Evolutionary conservation across 345 rosid genomes (phyloP).

Genomic region (Limnanthes douglasii): DNA sequence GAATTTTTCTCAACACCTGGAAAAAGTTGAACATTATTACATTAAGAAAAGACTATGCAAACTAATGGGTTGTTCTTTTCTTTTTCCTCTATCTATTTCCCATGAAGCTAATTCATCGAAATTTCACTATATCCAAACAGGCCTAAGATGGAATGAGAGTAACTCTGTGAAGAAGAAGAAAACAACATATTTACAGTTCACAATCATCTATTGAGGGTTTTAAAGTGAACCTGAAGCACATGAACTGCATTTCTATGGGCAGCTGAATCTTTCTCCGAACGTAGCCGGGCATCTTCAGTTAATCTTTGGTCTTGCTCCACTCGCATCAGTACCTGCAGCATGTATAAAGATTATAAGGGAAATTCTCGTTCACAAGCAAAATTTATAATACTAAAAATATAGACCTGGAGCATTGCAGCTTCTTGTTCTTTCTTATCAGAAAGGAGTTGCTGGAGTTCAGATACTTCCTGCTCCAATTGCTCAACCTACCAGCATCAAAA

Average conservation of each 20-base stretch:
- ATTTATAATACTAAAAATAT: neutral
- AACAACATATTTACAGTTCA: neutral
- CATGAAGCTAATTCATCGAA: too few relatives aligned
- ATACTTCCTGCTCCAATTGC: constrained; percentile 52
- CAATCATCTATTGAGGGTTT: neutral
- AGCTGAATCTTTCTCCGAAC: constrained; percentile 69
- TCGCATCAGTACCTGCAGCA: constrained; percentile 57
- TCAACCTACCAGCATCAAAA: constrained; percentile 38
- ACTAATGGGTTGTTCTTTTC: too few relatives aligned
- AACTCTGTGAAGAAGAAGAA: constrained; percentile 1
- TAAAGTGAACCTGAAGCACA: constrained; percentile 47
- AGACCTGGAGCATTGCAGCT: constrained; percentile 71
- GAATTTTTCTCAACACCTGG: too few relatives aligned
- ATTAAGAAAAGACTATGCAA: too few relatives aligned
- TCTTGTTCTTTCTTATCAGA: constrained; percentile 83
- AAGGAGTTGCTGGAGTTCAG: constrained; percentile 39
- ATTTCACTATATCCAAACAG: too few relatives aligned
- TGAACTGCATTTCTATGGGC: constrained; percentile 47
- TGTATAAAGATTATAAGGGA: neutral
- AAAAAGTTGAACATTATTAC: too few relatives aligned
- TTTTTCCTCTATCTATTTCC: too few relatives aligned
- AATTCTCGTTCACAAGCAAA: neutral
- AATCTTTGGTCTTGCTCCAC: constrained; percentile 80
- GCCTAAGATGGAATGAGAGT: too few relatives aligned
- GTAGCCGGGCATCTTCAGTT: constrained; percentile 78